Evolutionary conservation across 2,329 filamentous ascomycete species (phyloP), one percentile per base, ranked within the genome.

Genomic region (Thermothelomyces thermophilus): DNA sequence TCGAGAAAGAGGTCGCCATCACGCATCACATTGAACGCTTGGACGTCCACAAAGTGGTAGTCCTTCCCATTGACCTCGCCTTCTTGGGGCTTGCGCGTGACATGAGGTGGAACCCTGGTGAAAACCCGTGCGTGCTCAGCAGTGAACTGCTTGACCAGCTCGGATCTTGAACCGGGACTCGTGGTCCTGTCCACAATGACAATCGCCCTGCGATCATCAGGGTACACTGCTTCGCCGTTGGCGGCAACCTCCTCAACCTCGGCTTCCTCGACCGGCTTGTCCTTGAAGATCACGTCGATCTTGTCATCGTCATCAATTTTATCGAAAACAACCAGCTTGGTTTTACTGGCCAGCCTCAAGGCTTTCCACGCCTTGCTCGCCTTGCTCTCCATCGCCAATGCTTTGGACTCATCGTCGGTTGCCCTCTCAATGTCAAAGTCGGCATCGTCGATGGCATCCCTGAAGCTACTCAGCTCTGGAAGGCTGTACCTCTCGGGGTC

Each of bases 341-440:
- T 82, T 56, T 81, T 82, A 49, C 86, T 83, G 9, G 89, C 86
- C 56, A 95, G 79, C 46, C 93, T 82, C 55, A 98, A 72, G 5
- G 89, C 87, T 58, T 90, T 81, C 93, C 93, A 98, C 50, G 83
- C 86, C 66, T 94, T 91, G 71, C 89, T 95, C 17, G 84, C 82
- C 66, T 94, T 95, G 48, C 83, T 77, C 56, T 87, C 86, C 7
- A 82, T 66, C 17, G 80, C 75, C 11, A 68, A 67, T 0, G 71
- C 69, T 56, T 77, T 79, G 45, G 79, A 76, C 50, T 77, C 69
- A 66, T 79, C 70, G 71, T 76, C 81, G 48, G 78, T 78, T 9
- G 87, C 85, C 76, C 91, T 89, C 17, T 90, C 87, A 46, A 95
- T 81, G 65, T 96, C 89, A 60, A 96, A 82, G 50, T 95, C 86